Conservation (phyloP, 2,329 filamentous ascomycete genomes). For the Chaetomium olivaceum region DNA sequence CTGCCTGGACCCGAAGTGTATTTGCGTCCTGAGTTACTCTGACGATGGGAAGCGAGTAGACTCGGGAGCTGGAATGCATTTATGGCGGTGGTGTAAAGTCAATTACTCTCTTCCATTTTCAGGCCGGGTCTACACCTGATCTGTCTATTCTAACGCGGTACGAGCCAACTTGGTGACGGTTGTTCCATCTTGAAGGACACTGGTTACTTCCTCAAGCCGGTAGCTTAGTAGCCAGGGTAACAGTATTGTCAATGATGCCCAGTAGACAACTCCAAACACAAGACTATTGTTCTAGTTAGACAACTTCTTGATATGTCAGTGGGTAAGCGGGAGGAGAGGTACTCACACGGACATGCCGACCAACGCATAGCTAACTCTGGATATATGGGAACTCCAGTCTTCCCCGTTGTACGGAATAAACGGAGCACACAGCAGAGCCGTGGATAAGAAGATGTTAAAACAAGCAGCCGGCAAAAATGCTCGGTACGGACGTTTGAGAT, state of each 20-base stretch:
- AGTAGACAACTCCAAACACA: conserved; percentile 61
- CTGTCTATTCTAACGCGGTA: conserved; percentile 26
- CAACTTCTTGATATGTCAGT: no score
- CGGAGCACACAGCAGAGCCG: conserved; percentile 59
- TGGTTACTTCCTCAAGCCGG: conserved; percentile 60
- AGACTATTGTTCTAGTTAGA: conserved; percentile 35
- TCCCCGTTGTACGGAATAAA: conserved; percentile 60
- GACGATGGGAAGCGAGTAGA: background rate
- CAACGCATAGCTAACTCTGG: conserved; percentile 56
- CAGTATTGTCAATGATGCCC: conserved; percentile 65
- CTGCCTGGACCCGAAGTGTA: no score
- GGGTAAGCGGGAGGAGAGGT: background rate
- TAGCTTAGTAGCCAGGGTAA: conserved; percentile 62
- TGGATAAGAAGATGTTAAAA: conserved; percentile 54
- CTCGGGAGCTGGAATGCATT: background rate
- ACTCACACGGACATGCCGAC: conserved; percentile 55
- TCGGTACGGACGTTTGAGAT: conserved; percentile 63
- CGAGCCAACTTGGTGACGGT: conserved; percentile 60
- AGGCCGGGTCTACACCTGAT: background rate
- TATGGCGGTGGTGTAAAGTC: background rate
- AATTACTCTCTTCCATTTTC: background rate
- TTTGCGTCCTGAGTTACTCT: no score
- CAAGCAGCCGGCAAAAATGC: conserved; percentile 63
- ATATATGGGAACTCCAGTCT: conserved; percentile 44
- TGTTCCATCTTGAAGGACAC: conserved; percentile 65